Evolutionary conservation across 2,329 filamentous ascomycete genomes (phyloP), one percentile per base, ranked within the genome.

Genomic region (Neonectria coccinea): DNA sequence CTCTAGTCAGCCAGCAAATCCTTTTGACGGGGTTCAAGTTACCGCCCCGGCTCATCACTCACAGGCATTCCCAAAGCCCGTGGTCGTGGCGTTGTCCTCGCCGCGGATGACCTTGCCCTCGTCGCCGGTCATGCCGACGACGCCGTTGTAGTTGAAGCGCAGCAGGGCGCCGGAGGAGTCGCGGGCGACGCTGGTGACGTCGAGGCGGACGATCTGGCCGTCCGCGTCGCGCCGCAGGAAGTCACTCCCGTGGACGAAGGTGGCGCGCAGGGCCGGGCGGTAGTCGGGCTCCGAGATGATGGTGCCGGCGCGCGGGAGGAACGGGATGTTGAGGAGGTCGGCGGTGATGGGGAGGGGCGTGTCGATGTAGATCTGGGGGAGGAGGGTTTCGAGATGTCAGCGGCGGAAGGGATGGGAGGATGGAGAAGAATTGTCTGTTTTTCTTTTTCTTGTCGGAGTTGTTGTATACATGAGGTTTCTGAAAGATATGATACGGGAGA

Each of bases 21-120:
- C 12, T 8, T 22, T 22, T 18, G 22, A 25, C 5, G 25, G 25
- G 25, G 25, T 2, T 2, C 25, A 25, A 25, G 25, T 25, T 25
- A 25, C 25, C 25, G 25, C 25, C 25, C 5, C 25, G 25, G 25
- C 25, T 25, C 25, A 25, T 25, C 51, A 75, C 77, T 77, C 63
- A 81, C 80, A 77, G 60, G 73, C 75, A 65, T 79, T 76, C 22
- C 80, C 80, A 68, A 80, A 81, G 1, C 73, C 75, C 7, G 78
- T 79, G 16, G 79, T 80, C 56, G 75, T 77, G 12, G 80, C 79
- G 59, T 78, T 77, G 1, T 70, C 65, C 39, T 73, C 71, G 6
- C 77, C 79, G 18, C 66, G 59, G 20, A 82, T 73, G 27, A 80
- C 77, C 51, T 70, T 76, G 3, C 73, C 75, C 48, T 79, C 76